phyloP scores from a whole-genome alignment of 2,329 filamentous ascomycete genomes.

The Hortaea werneckii region DNA sequence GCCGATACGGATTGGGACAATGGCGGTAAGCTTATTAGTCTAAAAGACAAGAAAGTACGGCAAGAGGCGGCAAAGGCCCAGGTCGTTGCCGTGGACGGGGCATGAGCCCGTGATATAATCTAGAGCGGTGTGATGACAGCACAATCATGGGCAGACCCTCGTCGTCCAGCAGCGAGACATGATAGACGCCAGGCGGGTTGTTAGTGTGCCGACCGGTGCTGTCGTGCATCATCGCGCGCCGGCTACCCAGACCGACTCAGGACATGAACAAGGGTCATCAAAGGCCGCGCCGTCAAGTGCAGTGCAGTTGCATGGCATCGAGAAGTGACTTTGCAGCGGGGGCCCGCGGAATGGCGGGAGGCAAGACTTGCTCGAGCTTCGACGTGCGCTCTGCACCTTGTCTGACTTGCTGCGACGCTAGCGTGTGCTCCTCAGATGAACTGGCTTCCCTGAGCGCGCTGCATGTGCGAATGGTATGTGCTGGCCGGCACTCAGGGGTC shows the following conservation, averaged over 20 bases:
- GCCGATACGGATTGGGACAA: neutral
- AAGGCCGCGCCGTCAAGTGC: neutral
- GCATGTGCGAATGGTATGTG: too few species aligned
- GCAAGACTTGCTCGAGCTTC: constrained; percentile 7
- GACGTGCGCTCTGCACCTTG: neutral
- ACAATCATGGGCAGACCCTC: constrained; percentile 4
- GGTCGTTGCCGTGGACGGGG: too few species aligned
- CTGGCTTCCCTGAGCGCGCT: too few species aligned
- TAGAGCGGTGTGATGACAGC: constrained; percentile 15
- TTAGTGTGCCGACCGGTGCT: too few species aligned
- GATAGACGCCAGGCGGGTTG: constrained; percentile 5
- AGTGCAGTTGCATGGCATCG: neutral
- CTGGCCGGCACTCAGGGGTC: too few species aligned
- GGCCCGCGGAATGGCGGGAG: constrained; percentile 10
- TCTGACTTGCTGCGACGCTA: constrained; percentile 6
- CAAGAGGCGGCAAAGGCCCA: constrained; percentile 10
- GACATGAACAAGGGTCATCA: neutral
- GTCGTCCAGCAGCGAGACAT: constrained; percentile 2
- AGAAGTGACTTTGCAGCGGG: constrained; percentile 6
- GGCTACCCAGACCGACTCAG: constrained; percentile 7
- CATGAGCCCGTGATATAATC: constrained; percentile 13
- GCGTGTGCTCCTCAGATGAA: constrained; percentile 5
- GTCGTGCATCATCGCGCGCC: constrained; percentile 13
- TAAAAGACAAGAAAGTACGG: constrained; percentile 6
- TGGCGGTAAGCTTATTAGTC: constrained; percentile 10